These are phyloP conservation scores for Chrysoporthe puriensis DNA, from an alignment of 2,329 filamentous ascomycete species.

Conservation along the genomic window DNA sequence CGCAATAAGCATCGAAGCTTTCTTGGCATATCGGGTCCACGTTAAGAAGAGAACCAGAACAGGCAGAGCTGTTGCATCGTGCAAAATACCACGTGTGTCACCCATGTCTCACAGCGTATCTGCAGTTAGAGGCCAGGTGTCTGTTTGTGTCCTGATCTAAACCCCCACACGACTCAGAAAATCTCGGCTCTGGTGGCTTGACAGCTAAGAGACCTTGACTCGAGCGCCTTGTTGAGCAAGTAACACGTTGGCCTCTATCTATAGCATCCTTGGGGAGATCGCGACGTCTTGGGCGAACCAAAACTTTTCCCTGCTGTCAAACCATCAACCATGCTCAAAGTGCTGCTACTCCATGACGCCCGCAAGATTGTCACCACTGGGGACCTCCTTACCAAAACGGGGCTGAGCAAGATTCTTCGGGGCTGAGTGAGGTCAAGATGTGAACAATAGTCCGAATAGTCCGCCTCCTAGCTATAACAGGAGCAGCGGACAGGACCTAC, in stretches of 20 bases:
- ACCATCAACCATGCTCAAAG: neutral
- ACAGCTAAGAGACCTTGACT: too few species aligned
- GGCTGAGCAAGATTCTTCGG: neutral
- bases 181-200: too few species aligned
- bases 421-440: neutral
- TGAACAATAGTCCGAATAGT: constrained; percentile 7
- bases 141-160: too few species aligned
- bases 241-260: too few species aligned
- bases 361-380: neutral
- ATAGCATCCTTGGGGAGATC: too few species aligned
- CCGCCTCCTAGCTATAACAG: neutral
- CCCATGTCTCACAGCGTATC: neutral
- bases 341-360: neutral
- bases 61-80: neutral
- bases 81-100: neutral
- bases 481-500: neutral
- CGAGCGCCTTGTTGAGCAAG: too few species aligned
- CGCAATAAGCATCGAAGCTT: neutral
- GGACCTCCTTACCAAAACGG: neutral
- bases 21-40: constrained; percentile 1
- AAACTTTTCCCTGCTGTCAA: too few species aligned
- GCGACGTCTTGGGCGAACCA: too few species aligned
- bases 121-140: neutral
- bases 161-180: too few species aligned
- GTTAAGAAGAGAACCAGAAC: too few species aligned